Conservation (phyloP, 2,329 filamentous ascomycete species). For the Orbilia brochopaga region DNA sequence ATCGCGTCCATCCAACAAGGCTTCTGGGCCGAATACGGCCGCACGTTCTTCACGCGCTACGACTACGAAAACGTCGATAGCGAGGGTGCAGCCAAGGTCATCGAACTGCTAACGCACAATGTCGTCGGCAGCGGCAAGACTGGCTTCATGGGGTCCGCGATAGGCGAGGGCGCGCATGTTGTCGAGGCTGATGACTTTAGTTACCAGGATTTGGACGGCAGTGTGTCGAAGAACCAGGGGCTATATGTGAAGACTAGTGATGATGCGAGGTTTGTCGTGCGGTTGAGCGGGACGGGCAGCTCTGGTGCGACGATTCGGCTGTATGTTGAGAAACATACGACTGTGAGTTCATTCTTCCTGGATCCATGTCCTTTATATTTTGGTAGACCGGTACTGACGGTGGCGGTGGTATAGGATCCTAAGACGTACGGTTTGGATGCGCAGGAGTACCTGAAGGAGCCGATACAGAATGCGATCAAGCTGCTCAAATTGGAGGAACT, state of each 20-base stretch:
- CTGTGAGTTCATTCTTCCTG: constrained; percentile 54
- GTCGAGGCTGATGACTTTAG: constrained; percentile 96
- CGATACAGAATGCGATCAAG: constrained; percentile 81
- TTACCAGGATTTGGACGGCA: constrained; percentile 98
- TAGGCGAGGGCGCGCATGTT: constrained; percentile 67
- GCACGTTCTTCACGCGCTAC: constrained; percentile 98
- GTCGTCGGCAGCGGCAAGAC: constrained; percentile 72
- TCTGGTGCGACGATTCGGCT: constrained; percentile 95
- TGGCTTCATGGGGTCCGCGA: constrained; percentile 81
- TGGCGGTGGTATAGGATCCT: constrained; percentile 64
- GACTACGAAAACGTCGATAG: constrained; percentile 96
- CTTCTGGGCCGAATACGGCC: constrained; percentile 95
- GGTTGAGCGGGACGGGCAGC: constrained; percentile 91
- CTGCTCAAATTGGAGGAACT: constrained; percentile 93
- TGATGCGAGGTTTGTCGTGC: constrained; percentile 91
- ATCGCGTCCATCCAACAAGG: constrained; percentile 96
- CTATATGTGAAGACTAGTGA: constrained; percentile 94
- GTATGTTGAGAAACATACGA: constrained; percentile 95
- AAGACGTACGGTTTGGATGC: constrained; percentile 80
- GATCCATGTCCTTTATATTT: constrained; percentile 2
- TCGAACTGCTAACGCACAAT: constrained; percentile 73
- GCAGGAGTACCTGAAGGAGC: constrained; percentile 90
- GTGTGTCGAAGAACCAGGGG: constrained; percentile 92
- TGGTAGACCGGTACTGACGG: background rate
- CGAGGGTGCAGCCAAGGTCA: constrained; percentile 87